Evolutionary conservation across 176 grass and related monocot genomes (phyloP), one percentile per base, ranked within the genome.

Genomic region (Rhynchospora breviuscula): DNA sequence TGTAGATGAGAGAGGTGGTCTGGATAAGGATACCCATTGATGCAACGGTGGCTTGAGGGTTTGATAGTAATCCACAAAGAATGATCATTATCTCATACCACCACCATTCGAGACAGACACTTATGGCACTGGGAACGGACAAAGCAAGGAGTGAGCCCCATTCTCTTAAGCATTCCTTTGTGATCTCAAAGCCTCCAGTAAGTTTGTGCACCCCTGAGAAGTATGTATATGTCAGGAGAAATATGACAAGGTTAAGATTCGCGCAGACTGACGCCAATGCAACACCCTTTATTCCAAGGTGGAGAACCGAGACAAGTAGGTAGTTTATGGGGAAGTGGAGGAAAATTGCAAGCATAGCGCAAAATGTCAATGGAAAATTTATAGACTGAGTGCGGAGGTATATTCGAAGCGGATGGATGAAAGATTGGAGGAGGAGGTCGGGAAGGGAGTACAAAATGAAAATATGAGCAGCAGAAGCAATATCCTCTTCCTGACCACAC

Each of bases 321-420:
- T 97, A 87, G 81, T 97, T 97, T 68, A 94, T 61, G 22, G 94
- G 92, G 35, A 92, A 84, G 87, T 97, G 94, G 23, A 89, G 15
- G 10, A 53, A 78, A 63, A 94, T 84, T 63, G 92, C 73, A 31
- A 94, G 67, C 73, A 72, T 81, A 81, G 92, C 92, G 59, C 92
- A 94, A 1, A 70, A 69, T 1, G 94, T 94, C 77, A 94, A 64
- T 2, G 94, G 94, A 22, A 97, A 22, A 81, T 94, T 97, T 67
- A 94, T 78, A 25, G 90, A 91, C 49, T 97, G 94, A 23, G 84
- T 71, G 5, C 90, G 88, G 23, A 94, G 92, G 85, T 94, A 97
- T 73, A 97, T 89, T 77, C 94, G 94, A 31, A 97, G 85, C 2
- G 94, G 94, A 79, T 97, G 94, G 23, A 97, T 88, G 75, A 97